Percentiles rank a stretch among this genome's conserved stretches.
Conservation (phyloP, 169 alveolate genomes). For the Eimeria tenella region DNA sequence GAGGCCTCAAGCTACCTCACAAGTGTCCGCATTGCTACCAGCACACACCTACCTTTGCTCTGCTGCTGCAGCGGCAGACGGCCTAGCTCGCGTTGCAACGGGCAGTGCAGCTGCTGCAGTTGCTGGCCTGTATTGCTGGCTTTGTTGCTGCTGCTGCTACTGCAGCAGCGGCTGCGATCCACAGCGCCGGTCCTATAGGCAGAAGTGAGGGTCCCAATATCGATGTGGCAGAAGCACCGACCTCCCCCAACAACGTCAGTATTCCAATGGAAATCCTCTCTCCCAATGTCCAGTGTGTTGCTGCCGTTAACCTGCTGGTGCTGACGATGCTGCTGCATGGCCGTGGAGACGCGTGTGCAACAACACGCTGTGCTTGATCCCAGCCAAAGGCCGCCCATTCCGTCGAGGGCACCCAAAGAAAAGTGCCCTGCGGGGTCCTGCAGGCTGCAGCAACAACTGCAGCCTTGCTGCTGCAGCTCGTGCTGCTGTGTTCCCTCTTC, state of each 20-base stretch:
- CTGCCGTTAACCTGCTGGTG: neutral
- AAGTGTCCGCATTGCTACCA: neutral
- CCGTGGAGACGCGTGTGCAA: neutral
- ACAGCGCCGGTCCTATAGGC: neutral
- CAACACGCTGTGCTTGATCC: conserved; percentile 3
- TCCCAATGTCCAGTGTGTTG: neutral
- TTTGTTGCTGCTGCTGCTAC: conserved; percentile 4
- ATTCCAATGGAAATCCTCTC: neutral
- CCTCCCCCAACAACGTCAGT: conserved; percentile 33
- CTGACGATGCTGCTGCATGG: neutral
- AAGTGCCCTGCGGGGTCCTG: conserved; percentile 33
- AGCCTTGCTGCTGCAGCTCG: conserved; percentile 13
- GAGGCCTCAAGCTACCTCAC: neutral
- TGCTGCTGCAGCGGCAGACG: conserved; percentile 65
- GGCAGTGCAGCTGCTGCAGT: conserved; percentile 43
- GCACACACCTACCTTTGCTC: neutral
- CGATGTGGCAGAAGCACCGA: conserved; percentile 56
- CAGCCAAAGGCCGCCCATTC: neutral
- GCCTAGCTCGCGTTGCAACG: conserved; percentile 33
- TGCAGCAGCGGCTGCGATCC: neutral
- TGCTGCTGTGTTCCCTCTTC: neutral
- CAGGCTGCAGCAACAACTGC: conserved; percentile 24
- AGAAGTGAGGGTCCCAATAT: neutral
- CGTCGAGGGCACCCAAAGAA: conserved; percentile 15
- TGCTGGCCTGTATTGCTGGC: neutral